Evolutionary conservation across 306 rosid species (phyloP).

Genomic region (Erythrophleum fordii): DNA sequence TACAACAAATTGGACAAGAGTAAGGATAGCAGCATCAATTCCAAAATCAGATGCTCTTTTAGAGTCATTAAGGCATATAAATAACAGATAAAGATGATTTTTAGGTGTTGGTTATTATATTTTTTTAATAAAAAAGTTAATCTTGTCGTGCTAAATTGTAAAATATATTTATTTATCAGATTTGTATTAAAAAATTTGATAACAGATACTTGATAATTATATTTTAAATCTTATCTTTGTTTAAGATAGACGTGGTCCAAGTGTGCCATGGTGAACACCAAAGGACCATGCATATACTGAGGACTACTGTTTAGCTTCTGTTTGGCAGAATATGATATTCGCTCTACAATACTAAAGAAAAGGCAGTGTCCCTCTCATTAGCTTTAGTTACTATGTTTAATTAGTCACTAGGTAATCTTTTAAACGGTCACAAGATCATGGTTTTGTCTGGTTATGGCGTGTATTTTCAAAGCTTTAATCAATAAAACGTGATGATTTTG

Average conservation of each 20-base stretch:
- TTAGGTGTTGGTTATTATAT: not conserved
- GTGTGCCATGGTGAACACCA: not conserved
- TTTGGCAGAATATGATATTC: conserved; percentile 25
- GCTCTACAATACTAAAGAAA: not conserved
- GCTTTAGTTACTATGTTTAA: conserved; percentile 25
- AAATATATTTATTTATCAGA: not conserved
- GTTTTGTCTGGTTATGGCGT: conserved; percentile 29
- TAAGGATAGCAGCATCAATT: conserved; percentile 26
- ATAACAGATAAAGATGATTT: not conserved
- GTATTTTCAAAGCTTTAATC: conserved; percentile 27
- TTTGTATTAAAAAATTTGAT: not conserved
- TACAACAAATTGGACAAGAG: not conserved
- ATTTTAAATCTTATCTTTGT: not conserved
- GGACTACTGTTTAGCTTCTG: conserved; percentile 12
- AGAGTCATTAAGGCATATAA: not conserved
- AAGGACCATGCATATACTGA: conserved; percentile 7
- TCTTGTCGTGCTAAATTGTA: not conserved
- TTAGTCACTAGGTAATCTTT: conserved; percentile 23
- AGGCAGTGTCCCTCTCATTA: conserved; percentile 28
- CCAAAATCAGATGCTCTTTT: conserved; percentile 24
- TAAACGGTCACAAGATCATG: conserved; percentile 4
- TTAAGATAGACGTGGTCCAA: conserved; percentile 34
- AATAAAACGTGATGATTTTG: conserved; percentile 16
- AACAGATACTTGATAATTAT: not conserved
- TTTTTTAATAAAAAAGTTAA: not conserved